Percentiles rank a stretch among this genome's conserved stretches.
Conservation (phyloP, 306 rosid genomes). For the Cyamopsis tetragonoloba region DNA sequence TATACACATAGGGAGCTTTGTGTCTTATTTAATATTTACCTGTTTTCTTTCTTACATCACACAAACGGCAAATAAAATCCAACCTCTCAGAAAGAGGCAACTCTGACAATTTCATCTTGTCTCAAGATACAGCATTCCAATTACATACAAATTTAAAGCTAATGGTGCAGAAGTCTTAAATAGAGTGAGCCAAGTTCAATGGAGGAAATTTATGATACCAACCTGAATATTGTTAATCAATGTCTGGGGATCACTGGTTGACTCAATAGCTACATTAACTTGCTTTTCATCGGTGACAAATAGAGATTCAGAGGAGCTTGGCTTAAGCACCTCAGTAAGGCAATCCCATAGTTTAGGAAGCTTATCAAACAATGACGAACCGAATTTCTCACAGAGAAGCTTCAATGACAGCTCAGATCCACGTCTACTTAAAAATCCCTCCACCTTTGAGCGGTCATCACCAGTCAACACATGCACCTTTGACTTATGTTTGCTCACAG, state of each 20-base stretch:
- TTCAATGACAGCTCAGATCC: slow-evolving; percentile 85
- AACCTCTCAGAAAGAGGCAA: background rate
- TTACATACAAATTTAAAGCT: slow-evolving; percentile 2
- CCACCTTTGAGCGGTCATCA: slow-evolving; percentile 83
- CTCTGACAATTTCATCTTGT: background rate
- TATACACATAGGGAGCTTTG: background rate
- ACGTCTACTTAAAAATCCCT: slow-evolving; percentile 93
- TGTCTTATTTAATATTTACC: background rate
- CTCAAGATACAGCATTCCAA: background rate
- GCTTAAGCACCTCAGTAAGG: slow-evolving; percentile 88
- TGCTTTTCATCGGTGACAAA: slow-evolving; percentile 39
- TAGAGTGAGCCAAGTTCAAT: background rate
- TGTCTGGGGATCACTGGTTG: slow-evolving; percentile 71
- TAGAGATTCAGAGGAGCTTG: slow-evolving; percentile 42
- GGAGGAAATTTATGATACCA: slow-evolving; percentile 23
- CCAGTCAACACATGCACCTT: slow-evolving; percentile 68
- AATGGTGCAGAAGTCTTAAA: background rate
- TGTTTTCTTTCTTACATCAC: background rate
- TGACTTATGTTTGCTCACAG: slow-evolving; percentile 58
- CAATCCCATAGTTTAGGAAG: slow-evolving; percentile 98
- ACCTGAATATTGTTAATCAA: slow-evolving; percentile 98
- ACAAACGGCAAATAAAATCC: background rate
- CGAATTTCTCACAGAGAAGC: slow-evolving; percentile 81
- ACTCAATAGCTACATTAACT: slow-evolving; percentile 39
- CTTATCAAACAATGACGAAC: slow-evolving; percentile 68